Evolutionary conservation across 2,329 filamentous ascomycete species (phyloP), one percentile per base, ranked within the genome.

Genomic region (Fusarium brevicatenulatum): DNA sequence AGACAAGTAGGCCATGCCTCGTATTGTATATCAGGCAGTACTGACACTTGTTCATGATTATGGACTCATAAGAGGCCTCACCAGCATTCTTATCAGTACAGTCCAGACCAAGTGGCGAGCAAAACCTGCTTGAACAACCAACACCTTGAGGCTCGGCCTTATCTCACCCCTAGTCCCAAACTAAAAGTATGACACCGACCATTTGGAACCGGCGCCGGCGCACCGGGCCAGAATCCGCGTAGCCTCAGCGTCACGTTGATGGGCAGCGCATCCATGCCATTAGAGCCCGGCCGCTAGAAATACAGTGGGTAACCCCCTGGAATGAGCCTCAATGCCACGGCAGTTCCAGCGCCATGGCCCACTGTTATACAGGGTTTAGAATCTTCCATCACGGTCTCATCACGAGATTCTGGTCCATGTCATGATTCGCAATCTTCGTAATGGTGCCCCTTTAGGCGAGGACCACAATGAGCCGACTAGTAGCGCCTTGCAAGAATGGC

Each of bases 141-240:
- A 54, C 12, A 59, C n/a, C 42, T 60, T 77, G 73, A 77, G 73
- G 75, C 75, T 77, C 75, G 71, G 75, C 54, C 69, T 76, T 77
- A 77, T 75, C 75, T 72, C 11, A 7, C 56, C 68, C 68, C 52
- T 62, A 44, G 30, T 16, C 19, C 13, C n/a, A 42, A 30, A 25
- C 44, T 46, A 34, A 53, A 39, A 49, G 32, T 10, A 32, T 28
- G 54, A 57, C 49, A 40, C 71, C 71, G 59, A 72, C 65, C 68
- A 72, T 42, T 63, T 70, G 71, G 70, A 49, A 59, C 73, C 53
- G 60, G 66, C 50, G 40, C 71, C 66, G 69, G 52, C 67, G 73
- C 58, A 54, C 67, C 72, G 66, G 74, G 58, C 39, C 52, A 34
- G 37, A 7, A 50, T 58, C 74, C 74, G 74, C 68, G 67, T 50